Base-by-base conservation (phyloP, 2,329 filamentous ascomycete genomes). In the Aspergillus sp. region DNA sequence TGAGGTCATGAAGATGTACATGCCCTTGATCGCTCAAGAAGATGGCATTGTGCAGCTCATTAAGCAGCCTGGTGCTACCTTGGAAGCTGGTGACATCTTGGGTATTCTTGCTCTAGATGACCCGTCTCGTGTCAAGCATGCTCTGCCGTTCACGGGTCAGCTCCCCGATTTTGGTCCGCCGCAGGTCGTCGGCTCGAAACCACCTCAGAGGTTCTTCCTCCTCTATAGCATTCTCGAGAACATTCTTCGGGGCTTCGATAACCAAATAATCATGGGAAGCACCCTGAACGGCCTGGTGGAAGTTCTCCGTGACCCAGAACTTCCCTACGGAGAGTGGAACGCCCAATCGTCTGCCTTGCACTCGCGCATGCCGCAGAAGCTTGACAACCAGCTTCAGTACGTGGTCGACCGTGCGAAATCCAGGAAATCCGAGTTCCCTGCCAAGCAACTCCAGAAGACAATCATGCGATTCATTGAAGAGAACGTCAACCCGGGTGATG, bases 1-100 rank as follows among this genome's bases (percentile, higher is more conserved):
- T 25, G 91, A 98, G 66, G 91, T 98, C 64, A 98, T 98, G 91
- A 98, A 98, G 75, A 98, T 98, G 91, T 96, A 96, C 74, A 98
- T 98, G 91, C 91, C 91, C 53, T 73, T 98, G 34, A 75, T 98
- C 40, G 84, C 91, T 2, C 82, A 88, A 57, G 91, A 98, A 61
- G 91, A 94, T 51, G 91, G 91, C 69, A 75, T 93, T 34, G 89
- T 98, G 35, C 91, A 95, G 68, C 76, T 98, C 52, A 94, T 98
- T 72, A 98, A 98, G 76, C 91, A 96, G 67, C 91, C 91, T 42
- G 91, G 91, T 60, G 84, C 91, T n/a, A 93, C 86, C 12, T 82
- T 98, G 29, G 88, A 96, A 62, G 91, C 91, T 56, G 91, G 91
- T 62, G 91, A 98, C 58, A 96, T 98, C 39, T 77, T 98, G n/a